phyloP scores from a whole-genome alignment of 306 rosid species.

The Sicyos baderoa region DNA sequence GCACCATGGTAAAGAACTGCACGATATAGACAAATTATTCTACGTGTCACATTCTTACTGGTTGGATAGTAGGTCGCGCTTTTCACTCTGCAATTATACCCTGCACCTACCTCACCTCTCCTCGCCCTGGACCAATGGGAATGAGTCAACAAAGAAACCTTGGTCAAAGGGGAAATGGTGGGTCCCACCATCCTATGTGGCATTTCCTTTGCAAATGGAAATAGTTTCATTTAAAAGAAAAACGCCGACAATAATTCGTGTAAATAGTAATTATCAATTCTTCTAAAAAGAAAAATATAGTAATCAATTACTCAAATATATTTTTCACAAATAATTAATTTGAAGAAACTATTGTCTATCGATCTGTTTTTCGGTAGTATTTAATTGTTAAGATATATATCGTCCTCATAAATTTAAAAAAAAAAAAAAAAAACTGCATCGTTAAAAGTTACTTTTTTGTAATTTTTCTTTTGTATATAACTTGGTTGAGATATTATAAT shows the following conservation, averaged over 20 bases:
- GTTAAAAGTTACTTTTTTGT: too few relatives aligned
- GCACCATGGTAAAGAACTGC: conserved; percentile 5
- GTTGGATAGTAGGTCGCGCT: not conserved
- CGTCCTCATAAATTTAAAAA: too few relatives aligned
- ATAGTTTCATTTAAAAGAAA: not conserved
- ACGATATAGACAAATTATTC: not conserved
- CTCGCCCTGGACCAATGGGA: not conserved
- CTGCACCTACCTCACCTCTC: conserved; percentile 11
- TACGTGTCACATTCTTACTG: not conserved
- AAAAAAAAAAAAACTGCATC: too few relatives aligned
- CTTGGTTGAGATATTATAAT: too few relatives aligned
- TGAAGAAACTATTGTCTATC: too few relatives aligned
- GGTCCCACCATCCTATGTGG: not conserved
- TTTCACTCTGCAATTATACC: not conserved
- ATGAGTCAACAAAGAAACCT: not conserved
- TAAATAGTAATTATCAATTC: too few relatives aligned
- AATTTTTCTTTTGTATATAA: too few relatives aligned
- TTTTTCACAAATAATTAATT: too few relatives aligned
- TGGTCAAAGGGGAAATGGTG: conserved; percentile 7
- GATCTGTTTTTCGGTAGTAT: too few relatives aligned
- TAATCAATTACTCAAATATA: too few relatives aligned
- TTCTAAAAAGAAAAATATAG: too few relatives aligned
- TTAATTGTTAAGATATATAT: too few relatives aligned
- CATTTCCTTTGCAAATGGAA: not conserved
- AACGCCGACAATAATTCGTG: not conserved